Evolutionary conservation across 495 filamentous ascomycete genomes (phyloP).

Genomic region (Clohesyomyces aquaticus): DNA sequence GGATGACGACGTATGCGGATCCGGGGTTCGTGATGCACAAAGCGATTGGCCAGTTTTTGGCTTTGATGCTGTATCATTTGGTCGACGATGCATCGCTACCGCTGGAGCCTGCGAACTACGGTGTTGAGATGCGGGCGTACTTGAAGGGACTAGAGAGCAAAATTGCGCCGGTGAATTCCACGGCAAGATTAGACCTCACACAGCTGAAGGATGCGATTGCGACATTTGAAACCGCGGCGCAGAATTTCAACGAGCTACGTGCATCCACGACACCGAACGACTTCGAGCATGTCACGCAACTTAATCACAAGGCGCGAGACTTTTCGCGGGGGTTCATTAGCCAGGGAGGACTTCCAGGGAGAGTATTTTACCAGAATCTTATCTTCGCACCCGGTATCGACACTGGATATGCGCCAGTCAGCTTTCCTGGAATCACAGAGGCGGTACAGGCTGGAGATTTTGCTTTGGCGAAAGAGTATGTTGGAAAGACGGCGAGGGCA

Average conservation of each 20-base stretch:
- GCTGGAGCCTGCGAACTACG: constrained; percentile 39
- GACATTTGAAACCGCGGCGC: constrained; percentile 23
- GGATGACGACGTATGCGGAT: constrained; percentile 46
- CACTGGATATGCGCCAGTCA: constrained; percentile 39
- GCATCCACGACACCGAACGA: constrained; percentile 20
- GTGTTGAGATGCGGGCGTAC: constrained; percentile 27
- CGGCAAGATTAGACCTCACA: constrained; percentile 28
- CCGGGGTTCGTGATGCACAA: constrained; percentile 42
- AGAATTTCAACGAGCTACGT: constrained; percentile 23
- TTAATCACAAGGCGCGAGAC: constrained; percentile 36
- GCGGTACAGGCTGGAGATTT: constrained; percentile 20
- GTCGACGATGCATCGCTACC: constrained; percentile 44
- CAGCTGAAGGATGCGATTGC: constrained; percentile 21
- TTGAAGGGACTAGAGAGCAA: constrained; percentile 11
- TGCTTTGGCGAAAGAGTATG: constrained; percentile 35
- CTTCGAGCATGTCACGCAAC: constrained; percentile 24
- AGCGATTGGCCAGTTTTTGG: constrained; percentile 42
- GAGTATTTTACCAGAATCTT: constrained; percentile 36
- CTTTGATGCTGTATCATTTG: constrained; percentile 48
- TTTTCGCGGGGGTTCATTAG: constrained; percentile 33
- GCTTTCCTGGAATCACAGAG: constrained; percentile 36
- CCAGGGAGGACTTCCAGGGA: constrained; percentile 35
- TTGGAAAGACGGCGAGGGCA: constrained; percentile 33
- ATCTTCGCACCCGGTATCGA: constrained; percentile 37
- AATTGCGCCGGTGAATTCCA: constrained; percentile 12